Conservation (phyloP, 2,329 filamentous ascomycete genomes). For the Fusarium solani-melongenae region DNA sequence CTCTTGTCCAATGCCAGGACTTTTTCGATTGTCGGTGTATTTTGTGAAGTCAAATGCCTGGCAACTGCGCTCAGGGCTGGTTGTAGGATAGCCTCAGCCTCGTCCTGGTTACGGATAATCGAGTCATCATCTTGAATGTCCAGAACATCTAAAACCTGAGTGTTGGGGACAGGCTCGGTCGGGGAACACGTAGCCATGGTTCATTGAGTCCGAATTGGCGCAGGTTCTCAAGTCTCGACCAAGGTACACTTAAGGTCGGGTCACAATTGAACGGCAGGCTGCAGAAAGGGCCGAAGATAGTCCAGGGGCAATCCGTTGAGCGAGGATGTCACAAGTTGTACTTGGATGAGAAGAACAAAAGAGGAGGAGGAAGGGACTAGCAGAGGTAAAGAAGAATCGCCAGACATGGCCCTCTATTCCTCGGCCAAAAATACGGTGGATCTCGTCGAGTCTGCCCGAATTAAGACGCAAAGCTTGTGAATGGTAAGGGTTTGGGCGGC, state of each 20-base stretch:
- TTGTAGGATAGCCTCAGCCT: conserved; percentile 69
- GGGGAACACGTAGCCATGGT: conserved; percentile 22
- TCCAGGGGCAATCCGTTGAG: neutral
- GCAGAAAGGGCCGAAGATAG: conserved; percentile 8
- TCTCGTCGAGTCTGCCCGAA: conserved; percentile 26
- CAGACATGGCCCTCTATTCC: conserved; percentile 23
- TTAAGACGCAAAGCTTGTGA: conserved; percentile 17
- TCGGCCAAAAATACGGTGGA: conserved; percentile 33
- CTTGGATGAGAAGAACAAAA: conserved; percentile 12
- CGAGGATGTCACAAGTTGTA: conserved; percentile 13
- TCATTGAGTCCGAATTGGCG: neutral
- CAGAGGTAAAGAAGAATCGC: conserved; percentile 16
- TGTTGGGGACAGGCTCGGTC: conserved; percentile 8
- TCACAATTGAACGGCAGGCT: conserved; percentile 1
- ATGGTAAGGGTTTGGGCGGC: conserved; percentile 21
- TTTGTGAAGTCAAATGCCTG: conserved; percentile 64
- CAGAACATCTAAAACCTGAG: conserved; percentile 10
- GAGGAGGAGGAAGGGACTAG: conserved; percentile 15
- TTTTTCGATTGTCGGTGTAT: conserved; percentile 68
- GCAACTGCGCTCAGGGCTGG: conserved; percentile 68
- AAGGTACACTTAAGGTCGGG: neutral
- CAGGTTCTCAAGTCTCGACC: neutral
- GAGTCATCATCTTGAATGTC: conserved; percentile 33
- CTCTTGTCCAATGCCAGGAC: conserved; percentile 63
- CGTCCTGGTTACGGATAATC: conserved; percentile 60